phyloP scores from a whole-genome alignment of 2,329 filamentous ascomycete species.

The Fusarium sp. region DNA sequence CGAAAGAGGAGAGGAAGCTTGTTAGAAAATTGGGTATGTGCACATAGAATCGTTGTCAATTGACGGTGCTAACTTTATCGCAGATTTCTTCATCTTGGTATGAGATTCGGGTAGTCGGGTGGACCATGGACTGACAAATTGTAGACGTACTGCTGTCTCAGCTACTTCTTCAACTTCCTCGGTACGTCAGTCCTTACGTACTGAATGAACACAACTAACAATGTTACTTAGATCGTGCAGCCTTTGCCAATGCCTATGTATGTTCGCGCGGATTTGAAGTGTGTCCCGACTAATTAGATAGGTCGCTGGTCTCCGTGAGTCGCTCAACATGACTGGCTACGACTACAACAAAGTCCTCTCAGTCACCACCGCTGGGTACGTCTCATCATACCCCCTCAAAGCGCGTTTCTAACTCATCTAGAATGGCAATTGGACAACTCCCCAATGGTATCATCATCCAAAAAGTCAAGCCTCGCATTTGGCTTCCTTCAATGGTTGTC shows the following conservation, averaged over 20 bases:
- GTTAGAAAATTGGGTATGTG: conserved; percentile 47
- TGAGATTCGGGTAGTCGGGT: rapidly evolving
- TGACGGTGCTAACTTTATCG: background rate
- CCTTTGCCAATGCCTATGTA: conserved; percentile 56
- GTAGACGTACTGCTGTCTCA: conserved; percentile 51
- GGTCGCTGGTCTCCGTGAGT: conserved; percentile 58
- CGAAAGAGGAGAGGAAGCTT: conserved; percentile 45
- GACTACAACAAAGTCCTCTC: conserved; percentile 48
- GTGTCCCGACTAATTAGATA: background rate
- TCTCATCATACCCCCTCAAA: no score
- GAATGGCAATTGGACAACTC: conserved; percentile 64
- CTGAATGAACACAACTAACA: background rate
- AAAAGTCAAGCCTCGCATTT: conserved; percentile 68
- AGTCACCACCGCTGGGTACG: conserved; percentile 47
- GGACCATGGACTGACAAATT: rapidly evolving
- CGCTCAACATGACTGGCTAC: conserved; percentile 57
- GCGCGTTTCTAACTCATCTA: background rate
- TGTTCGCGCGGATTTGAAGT: rapidly evolving
- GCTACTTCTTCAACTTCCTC: conserved; percentile 55
- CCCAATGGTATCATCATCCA: conserved; percentile 69
- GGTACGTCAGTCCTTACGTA: conserved; percentile 28
- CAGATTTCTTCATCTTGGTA: conserved; percentile 52
- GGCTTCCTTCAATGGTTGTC: conserved; percentile 69
- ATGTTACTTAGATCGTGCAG: conserved; percentile 32
- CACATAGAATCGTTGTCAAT: rapidly evolving